phyloP scores from a whole-genome alignment of 2,329 filamentous ascomycete species.

The Ascochyta viciae-villosae region DNA sequence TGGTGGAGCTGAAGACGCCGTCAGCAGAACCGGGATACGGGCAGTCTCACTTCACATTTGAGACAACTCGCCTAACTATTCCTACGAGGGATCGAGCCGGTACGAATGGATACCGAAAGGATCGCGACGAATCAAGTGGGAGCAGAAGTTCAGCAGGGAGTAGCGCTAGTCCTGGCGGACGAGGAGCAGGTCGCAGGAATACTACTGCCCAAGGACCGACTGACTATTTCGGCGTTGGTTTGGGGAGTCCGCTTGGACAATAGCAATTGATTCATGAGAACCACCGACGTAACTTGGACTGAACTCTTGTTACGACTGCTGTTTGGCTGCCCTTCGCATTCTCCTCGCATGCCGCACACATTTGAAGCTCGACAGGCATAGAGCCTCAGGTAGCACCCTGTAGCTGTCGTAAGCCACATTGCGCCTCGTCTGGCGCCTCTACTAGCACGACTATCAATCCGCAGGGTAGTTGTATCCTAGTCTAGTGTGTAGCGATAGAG shows the following conservation, averaged over 20 bases:
- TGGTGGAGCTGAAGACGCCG: constrained; percentile 47
- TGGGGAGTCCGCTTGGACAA: constrained; percentile 11
- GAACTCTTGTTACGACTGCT: not conserved
- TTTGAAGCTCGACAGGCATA: not conserved
- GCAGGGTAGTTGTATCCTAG: not conserved
- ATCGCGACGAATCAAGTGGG: constrained; percentile 9
- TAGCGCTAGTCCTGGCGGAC: constrained; percentile 25
- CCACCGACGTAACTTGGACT: not conserved
- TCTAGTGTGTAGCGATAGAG: constrained; percentile 4
- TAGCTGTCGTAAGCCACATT: not conserved
- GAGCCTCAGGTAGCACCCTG: not conserved
- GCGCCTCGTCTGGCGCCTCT: constrained; percentile 1
- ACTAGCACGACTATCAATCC: not conserved
- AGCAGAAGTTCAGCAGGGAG: constrained; percentile 24
- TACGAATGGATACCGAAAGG: constrained; percentile 23
- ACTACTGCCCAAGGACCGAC: constrained; percentile 15
- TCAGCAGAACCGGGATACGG: constrained; percentile 30
- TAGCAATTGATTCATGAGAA: not conserved
- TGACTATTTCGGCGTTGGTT: constrained; percentile 35
- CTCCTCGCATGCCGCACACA: not conserved
- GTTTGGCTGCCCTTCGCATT: not conserved
- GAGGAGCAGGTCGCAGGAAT: constrained; percentile 22
- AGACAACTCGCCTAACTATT: constrained; percentile 38
- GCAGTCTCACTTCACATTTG: constrained; percentile 43
- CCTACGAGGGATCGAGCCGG: constrained; percentile 30